Evolutionary conservation across 1,139 yeast genomes (phyloP), one percentile per base, ranked within the genome.

Genomic region (Lodderomyces theae): DNA sequence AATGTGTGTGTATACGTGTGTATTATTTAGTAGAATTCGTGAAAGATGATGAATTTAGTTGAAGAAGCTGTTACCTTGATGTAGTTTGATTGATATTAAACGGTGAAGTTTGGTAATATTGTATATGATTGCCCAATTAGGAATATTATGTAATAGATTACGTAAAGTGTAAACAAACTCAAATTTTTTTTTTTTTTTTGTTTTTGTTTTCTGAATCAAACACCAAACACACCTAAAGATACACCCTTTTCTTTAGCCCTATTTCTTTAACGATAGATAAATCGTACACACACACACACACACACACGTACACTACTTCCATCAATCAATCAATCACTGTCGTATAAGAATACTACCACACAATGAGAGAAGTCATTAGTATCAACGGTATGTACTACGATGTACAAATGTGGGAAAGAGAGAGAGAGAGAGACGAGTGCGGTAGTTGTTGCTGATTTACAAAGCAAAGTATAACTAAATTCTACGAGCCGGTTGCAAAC

Each of bases 301-400:
- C 29, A 25, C 15, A 13, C 11, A 23, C 11, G 4, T 10, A 10
- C 26, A 23, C 11, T 7, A 23, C 11, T 5, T n/a, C n/a, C n/a
- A n/a, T n/a, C n/a, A n/a, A n/a, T n/a, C n/a, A n/a, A n/a, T n/a
- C 22, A 5, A 19, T 19, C 22, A 19, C 22, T 5, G 22, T 19
- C 5, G 22, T 25, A 25, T 18, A 26, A 26, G 10, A 7, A 35
- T 9, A 23, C 22, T 5, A 19, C 8, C 8, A 19, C 18, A 16
- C 18, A 4, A 86, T 86, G 95, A 85, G 95, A 81, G 95, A 87
- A 80, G 95, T 87, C 55, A 86, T 87, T 63, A 86, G 95, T 75
- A 79, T 87, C 61, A 87, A 87, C 67, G 90, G 88, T 82, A 77
- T 54, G 87, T 74, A 12, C 10, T n/a, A n/a, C n/a, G n/a, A n/a